Conservation (phyloP, 108 stramenopile genomes). For the Nannochloropsis gaditana region DNA sequence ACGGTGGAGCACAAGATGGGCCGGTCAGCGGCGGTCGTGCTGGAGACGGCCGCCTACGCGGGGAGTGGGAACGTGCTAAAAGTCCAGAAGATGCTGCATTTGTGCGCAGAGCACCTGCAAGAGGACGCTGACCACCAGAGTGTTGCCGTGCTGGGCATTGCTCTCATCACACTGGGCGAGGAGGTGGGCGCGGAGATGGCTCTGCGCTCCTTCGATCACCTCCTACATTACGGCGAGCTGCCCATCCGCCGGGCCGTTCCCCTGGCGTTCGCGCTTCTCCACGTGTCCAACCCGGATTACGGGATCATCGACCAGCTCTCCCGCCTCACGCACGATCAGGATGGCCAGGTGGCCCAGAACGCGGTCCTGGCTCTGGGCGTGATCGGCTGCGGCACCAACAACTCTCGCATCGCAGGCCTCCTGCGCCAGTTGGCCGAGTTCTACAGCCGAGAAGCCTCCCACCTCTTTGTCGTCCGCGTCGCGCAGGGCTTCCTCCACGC, state of each 20-base stretch:
- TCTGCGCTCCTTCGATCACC: conserved; percentile 90
- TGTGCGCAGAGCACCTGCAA: conserved; percentile 90
- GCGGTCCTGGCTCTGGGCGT: conserved; percentile 91
- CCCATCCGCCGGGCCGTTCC: conserved; percentile 95
- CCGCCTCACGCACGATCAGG: conserved; percentile 92
- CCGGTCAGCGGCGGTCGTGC: conserved; percentile 77
- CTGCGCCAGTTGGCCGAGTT: conserved; percentile 93
- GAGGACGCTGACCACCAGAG: conserved; percentile 79
- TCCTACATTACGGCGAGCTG: conserved; percentile 97
- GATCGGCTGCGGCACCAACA: conserved; percentile 96
- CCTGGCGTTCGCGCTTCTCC: conserved; percentile 79
- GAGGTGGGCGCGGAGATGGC: conserved; percentile 97
- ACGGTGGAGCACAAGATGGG: conserved; percentile 93
- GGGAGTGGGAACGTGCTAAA: conserved; percentile 95
- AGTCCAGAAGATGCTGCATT: conserved; percentile 95
- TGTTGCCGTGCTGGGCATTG: conserved; percentile 84
- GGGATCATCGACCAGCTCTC: conserved; percentile 93
- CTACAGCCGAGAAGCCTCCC: conserved; percentile 88
- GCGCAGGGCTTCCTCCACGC: conserved; percentile 96
- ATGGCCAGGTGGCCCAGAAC: conserved; percentile 83
- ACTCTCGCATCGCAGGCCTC: conserved; percentile 92
- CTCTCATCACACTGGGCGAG: conserved; percentile 93
- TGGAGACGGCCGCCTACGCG: conserved; percentile 93
- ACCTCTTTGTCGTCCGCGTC: conserved; percentile 93
- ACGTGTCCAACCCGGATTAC: conserved; percentile 94